phyloP scores from a whole-genome alignment of 225 moss, liverwort and hornwort genomes.

The Anthoceros angustus region DNA sequence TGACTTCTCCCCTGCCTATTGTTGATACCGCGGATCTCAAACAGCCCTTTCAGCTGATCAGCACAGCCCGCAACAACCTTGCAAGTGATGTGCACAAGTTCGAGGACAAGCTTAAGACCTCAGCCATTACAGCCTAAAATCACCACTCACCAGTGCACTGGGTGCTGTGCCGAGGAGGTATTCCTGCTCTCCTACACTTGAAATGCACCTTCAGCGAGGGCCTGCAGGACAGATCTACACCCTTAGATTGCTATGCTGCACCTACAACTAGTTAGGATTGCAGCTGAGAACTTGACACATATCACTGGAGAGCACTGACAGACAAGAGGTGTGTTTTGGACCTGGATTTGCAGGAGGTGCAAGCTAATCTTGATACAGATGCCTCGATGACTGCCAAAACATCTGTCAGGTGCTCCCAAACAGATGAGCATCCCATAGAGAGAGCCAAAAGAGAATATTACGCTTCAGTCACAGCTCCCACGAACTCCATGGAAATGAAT shows the following conservation, averaged over 20 bases:
- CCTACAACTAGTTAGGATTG: neutral
- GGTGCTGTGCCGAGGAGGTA: conserved; percentile 67
- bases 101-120: conserved; percentile 4
- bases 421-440: no score
- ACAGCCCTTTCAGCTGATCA: conserved; percentile 76
- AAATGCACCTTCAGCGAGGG: conserved; percentile 55
- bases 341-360: conserved; percentile 83
- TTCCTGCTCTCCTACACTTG: conserved; percentile 82
- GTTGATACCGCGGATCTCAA: conserved; percentile 82
- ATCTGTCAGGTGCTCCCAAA: no score
- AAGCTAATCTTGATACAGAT: conserved; percentile 44
- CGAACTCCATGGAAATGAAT: no score
- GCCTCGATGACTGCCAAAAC: conserved; percentile 69
- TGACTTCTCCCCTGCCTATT: no score
- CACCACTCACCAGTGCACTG: conserved; percentile 49
- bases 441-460: no score
- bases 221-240: conserved; percentile 25
- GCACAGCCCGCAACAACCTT: conserved; percentile 90
- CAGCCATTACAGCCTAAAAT: neutral
- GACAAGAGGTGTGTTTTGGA: conserved; percentile 10
- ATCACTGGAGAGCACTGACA: neutral
- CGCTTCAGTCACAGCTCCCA: no score
- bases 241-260: neutral
- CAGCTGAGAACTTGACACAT: neutral
- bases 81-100: conserved; percentile 8